Base-by-base conservation (phyloP, 805 yeast genomes). In the Lachancea kluyveri region DNA sequence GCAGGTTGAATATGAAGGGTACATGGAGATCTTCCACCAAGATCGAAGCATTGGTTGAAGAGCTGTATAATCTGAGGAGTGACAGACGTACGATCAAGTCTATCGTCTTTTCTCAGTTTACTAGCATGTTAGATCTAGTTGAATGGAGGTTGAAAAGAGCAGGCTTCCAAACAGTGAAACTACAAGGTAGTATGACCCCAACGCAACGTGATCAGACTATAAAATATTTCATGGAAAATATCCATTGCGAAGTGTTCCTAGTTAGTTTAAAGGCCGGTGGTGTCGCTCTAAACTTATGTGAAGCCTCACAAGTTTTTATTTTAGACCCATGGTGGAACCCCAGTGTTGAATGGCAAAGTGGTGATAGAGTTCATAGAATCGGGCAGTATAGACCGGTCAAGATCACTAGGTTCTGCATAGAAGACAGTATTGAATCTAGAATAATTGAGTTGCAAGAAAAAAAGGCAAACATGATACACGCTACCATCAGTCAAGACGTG, bases 261-360 rank as follows among this genome's bases (percentile, higher is more conserved):
- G 98, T 92, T 6, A 86, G 96, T 21, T 69, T 92, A 48, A 92
- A 92, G 53, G 99, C 99, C 0, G 99, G 99, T 45, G 99, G 99
- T 62, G 98, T 92, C 25, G 98, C 98, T 0, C 67, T 92, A 43
- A 92, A 92, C 54, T 67, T 92, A 42, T 90, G 96, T 51, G 99
- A 94, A 50, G 97, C 98, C 0, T 87, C 94, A 3, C 97, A 90
- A 50, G 97, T 92, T 28, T 92, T 92, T 46, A 69, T 92, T 26
- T 67, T 92, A 67, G 99, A 92, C 50, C 97, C 97, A 21, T 92
- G 98, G 98, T 92, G 98, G 97, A 94, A 92, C 54, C 97, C 97
- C 1, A 82, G 94, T 45, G 92, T 90, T 6, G 98, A 92, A 57
- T 92, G 96, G 87, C 99, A 92, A 57, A 80, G 94, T 30, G 95